These are phyloP conservation scores for Sordaria brevicollis DNA, from an alignment of 495 filamentous ascomycete genomes.

Conservation along the genomic window DNA sequence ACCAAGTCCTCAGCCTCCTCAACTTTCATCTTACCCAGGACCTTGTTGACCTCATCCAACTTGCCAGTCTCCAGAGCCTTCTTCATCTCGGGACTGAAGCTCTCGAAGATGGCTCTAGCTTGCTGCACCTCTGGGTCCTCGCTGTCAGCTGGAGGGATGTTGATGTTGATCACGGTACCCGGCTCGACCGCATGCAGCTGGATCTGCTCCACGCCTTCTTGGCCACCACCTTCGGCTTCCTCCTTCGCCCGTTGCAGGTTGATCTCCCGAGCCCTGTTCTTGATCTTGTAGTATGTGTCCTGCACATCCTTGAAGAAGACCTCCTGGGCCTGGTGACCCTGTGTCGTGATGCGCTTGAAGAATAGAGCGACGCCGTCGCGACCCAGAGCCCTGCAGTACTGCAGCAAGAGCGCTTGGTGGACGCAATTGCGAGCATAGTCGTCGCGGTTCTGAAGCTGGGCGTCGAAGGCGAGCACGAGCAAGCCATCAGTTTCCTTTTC, in stretches of 20 bases:
- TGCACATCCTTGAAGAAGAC: slow-evolving; percentile 90
- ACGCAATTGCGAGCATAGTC: slow-evolving; percentile 80
- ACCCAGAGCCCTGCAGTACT: slow-evolving; percentile 87
- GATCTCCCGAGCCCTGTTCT: slow-evolving; percentile 67
- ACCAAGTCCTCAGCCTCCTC: slow-evolving; percentile 89
- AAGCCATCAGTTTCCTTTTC: slow-evolving; percentile 90
- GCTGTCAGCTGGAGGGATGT: slow-evolving; percentile 55
- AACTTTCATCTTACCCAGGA: slow-evolving; percentile 81
- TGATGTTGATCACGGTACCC: slow-evolving; percentile 85
- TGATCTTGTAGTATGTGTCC: slow-evolving; percentile 73
- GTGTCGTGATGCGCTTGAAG: slow-evolving; percentile 93
- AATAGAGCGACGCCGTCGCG: slow-evolving; percentile 83
- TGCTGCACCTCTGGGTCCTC: slow-evolving; percentile 54
- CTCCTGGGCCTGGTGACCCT: slow-evolving; percentile 81
- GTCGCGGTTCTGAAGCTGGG: slow-evolving; percentile 61
- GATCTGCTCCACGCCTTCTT: slow-evolving; percentile 81
- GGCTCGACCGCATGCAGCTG: slow-evolving; percentile 95
- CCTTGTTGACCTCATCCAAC: slow-evolving; percentile 91
- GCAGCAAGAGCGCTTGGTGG: slow-evolving; percentile 82
- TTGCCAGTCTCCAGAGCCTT: slow-evolving; percentile 74
- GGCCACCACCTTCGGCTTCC: slow-evolving; percentile 42
- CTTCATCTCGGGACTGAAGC: slow-evolving; percentile 69
- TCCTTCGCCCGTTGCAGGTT: slow-evolving; percentile 52
- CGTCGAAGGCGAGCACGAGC: slow-evolving; percentile 82
- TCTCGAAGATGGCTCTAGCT: slow-evolving; percentile 68